Base-by-base conservation (phyloP, 148 eudicot genomes). In the Rhododendron molle region DNA sequence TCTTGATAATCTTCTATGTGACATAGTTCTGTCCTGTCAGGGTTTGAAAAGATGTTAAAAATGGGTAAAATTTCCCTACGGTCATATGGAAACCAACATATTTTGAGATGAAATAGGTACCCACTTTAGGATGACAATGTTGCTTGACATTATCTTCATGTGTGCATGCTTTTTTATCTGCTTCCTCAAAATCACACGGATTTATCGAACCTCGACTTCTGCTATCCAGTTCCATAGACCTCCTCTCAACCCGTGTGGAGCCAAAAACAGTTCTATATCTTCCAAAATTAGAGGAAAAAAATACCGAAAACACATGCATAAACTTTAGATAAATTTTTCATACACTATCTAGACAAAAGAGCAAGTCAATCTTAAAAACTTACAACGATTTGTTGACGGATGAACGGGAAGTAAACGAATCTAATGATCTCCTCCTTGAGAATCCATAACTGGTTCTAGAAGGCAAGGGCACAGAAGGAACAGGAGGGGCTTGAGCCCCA, bases 401-500 rank as follows among this genome's bases (percentile, higher is more conserved):
- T 56, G 85, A 73, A 83, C 60, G 76, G 3, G 90, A 76, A 80
- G 89, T 58, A 16, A 82, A 81, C 12, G 90, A 85, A 36, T 87
- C 92, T 10, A 72, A 85, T 3, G 89, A 92, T 83, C 46, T 69
- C 85, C 89, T 86, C 84, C 89, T 85, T 58, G 93, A 85, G 47
- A 56, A 76, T 16, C 71, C 30, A 74, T 32, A 60, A 11, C 74
- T 62, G n/a, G 81, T 81, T 72, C 60, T 89, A 60, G 91, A 86
- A 86, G 93, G 93, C 93, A 89, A 85, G 40, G 93, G 91, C 74
- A 92, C 87, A 40, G 89, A 77, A 83, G 93, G 92, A 86, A 86
- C 76, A 46, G 88, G 79, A 83, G 91, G 91, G 32, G 88, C 76
- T 28, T 87, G 88, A 32, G 85, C 72, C 3, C 93, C 93, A 44